Base-by-base conservation (phyloP, 2,329 filamentous ascomycete genomes). In the Lasiodiplodia sp. region DNA sequence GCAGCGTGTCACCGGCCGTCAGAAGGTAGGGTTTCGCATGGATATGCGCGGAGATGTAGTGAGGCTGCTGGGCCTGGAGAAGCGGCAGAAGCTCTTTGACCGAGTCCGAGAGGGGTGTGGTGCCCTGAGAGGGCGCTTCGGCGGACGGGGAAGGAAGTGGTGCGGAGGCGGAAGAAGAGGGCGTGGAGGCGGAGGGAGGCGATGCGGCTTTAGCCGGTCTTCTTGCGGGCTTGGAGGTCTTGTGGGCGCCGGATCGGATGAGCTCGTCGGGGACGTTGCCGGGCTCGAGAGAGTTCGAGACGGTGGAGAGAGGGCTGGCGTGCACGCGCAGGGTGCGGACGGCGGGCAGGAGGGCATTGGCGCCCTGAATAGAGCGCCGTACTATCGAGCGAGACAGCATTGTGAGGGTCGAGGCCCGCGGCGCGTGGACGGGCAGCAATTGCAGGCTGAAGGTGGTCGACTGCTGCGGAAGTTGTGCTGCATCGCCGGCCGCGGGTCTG, bases 31-130 rank as follows among this genome's bases (percentile, higher is more conserved):
- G 91, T 66, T 87, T 88, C 37, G 88, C 91, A 81, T 96, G 91
- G 80, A 96, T 90, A 81, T 94, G 92, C 68, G 91, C 84, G 56
- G 90, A 92, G 76, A 93, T 88, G 84, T 95, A 96, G 85, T 93
- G 91, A 25, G 86, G 83, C 3, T 90, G 88, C 81, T 96, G 92
- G 12, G 90, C 86, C 73, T 86, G 86, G 58, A 96, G 88, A 57
- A 93, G 84, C 1, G 92, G 91, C 37, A 94, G 87, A 58, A 93
- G 86, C 70, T 85, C 77, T 71, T 83, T 84, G 71, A 92, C 84
- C 0, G 87, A 87, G 63, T 86, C 80, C 70, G 86, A 84, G 70
- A 91, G 74, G 18, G 80, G 63, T 77, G 81, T 56, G 73, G 75
- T 53, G 76, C 79, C 47, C 77, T 79, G 37, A 76, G 73, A 76